Evolutionary conservation across 2,329 filamentous ascomycete species (phyloP).

Genomic region (Ophiostoma piceae): DNA sequence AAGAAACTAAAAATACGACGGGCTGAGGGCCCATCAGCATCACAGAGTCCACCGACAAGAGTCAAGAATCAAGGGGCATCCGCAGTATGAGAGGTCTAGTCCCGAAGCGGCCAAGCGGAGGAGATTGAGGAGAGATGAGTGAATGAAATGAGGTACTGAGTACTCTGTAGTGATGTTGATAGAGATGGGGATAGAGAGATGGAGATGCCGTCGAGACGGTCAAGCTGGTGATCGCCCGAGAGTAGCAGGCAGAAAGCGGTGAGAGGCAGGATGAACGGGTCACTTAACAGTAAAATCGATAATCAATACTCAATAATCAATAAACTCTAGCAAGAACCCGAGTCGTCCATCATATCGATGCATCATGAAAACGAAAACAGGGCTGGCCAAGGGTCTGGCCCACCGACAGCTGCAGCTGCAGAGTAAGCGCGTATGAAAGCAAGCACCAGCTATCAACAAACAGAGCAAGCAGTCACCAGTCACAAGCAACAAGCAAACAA

Average conservation of each 20-base stretch:
- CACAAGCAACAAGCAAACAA: neutral
- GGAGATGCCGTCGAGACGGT: neutral
- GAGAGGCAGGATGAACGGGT: neutral
- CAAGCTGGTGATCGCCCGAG: neutral
- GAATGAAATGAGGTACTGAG: neutral
- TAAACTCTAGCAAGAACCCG: neutral
- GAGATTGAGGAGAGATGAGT: neutral
- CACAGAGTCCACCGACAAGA: neutral
- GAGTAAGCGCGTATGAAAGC: neutral
- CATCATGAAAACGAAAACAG: conserved; percentile 1
- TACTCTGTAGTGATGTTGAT: neutral
- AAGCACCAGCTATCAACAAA: neutral
- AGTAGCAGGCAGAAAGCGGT: neutral
- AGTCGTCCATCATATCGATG: neutral
- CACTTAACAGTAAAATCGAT: neutral
- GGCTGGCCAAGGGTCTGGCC: conserved; percentile 11
- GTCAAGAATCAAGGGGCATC: neutral
- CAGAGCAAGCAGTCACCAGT: neutral
- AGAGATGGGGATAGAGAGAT: neutral
- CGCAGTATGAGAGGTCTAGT: neutral
- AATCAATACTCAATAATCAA: neutral
- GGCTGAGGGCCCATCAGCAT: conserved; percentile 4
- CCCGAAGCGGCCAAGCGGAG: conserved; percentile 3
- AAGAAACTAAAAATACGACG: conserved; percentile 6
- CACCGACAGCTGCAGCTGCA: conserved; percentile 4